A percentile compares a stretch with the other conserved stretches of the same genome.
These are phyloP conservation scores for Solanum acaule DNA, from an alignment of 257 asterid species.

Conservation along the genomic window DNA sequence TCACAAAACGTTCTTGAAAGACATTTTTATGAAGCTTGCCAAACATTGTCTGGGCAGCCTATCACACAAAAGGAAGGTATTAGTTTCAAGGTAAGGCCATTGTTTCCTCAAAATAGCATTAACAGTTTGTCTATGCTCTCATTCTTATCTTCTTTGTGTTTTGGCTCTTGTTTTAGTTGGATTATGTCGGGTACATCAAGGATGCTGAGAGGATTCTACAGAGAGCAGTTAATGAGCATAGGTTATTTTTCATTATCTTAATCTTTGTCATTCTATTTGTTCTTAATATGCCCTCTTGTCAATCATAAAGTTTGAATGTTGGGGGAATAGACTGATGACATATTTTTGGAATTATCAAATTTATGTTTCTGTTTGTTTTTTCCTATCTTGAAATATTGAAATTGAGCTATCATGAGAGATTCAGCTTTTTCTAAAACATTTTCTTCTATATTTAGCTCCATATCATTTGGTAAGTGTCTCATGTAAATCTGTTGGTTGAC, in stretches of 20 bases:
- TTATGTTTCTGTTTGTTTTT: not conserved
- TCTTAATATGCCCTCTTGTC: not conserved
- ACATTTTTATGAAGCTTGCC: conserved; percentile 82
- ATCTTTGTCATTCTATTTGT: not conserved
- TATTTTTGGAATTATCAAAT: not conserved
- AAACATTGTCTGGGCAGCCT: conserved; percentile 41
- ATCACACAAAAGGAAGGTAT: conserved; percentile 40
- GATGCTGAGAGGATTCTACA: conserved; percentile 81
- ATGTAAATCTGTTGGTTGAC: conserved; percentile 13
- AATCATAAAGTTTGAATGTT: not conserved
- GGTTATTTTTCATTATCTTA: conserved; percentile 30
- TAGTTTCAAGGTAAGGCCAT: conserved; percentile 54
- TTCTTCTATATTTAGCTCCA: not conserved
- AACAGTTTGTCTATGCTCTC: conserved; percentile 5
- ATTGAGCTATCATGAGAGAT: not conserved
- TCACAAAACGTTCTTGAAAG: conserved; percentile 81
- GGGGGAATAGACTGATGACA: not conserved
- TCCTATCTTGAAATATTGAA: not conserved
- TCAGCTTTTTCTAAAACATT: conserved; percentile 1
- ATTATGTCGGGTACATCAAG: conserved; percentile 64
- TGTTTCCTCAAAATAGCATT: not conserved
- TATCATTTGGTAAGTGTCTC: conserved; percentile 6
- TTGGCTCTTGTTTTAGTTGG: conserved; percentile 36
- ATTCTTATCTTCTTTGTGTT: not conserved
- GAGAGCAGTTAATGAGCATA: conserved; percentile 58